These are phyloP conservation scores for Haplosporangium sp. DNA, from an alignment of 371 early-diverging fungal genomes.

Conservation along the genomic window DNA sequence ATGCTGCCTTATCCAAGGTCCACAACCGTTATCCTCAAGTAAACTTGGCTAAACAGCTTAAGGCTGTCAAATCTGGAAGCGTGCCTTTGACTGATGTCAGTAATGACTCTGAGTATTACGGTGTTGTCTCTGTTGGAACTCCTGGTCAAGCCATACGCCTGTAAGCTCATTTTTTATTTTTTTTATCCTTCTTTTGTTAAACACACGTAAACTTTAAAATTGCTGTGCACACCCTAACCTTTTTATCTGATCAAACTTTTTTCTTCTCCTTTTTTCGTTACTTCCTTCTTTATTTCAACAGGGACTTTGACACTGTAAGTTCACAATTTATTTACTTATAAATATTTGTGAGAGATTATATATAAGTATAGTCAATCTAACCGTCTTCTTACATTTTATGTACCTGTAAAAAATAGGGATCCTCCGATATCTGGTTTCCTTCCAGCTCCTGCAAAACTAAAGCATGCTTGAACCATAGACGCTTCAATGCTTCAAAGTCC, in stretches of 20 bases:
- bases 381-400: conserved; percentile 19
- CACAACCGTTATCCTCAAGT: neutral
- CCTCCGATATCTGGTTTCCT: conserved; percentile 52
- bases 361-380: conserved; percentile 47
- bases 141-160: neutral
- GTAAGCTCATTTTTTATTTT: neutral
- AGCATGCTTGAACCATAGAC: conserved; percentile 43
- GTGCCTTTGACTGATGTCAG: neutral
- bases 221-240: too few relatives aligned
- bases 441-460: conserved; percentile 23
- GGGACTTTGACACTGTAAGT: neutral
- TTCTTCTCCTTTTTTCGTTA: neutral
- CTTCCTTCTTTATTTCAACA: neutral
- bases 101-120: neutral
- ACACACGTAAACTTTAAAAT: neutral
- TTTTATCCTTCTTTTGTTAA: too few relatives aligned
- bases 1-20: neutral
- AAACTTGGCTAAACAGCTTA: neutral
- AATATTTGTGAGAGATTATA: neutral
- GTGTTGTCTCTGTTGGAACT: neutral
- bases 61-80: neutral
- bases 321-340: neutral
- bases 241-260: neutral
- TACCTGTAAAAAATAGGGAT: conserved; percentile 20
- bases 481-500: conserved; percentile 56